Evolutionary conservation across 169 alveolate species (phyloP).

Genomic region (Toxoplasma gondii): DNA sequence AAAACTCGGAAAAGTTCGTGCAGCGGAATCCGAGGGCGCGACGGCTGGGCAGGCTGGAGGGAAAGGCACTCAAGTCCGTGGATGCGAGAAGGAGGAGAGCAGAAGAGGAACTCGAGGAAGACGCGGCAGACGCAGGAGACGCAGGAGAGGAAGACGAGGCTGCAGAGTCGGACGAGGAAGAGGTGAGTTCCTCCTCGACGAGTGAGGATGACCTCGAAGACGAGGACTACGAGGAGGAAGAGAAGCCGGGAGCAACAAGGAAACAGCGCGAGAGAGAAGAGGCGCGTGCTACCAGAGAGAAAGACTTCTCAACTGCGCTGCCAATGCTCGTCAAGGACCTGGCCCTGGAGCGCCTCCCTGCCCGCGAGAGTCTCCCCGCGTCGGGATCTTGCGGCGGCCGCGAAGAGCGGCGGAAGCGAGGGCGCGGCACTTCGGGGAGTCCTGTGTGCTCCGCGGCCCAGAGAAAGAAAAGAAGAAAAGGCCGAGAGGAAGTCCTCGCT

Average conservation of each 20-base stretch:
- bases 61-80: neutral
- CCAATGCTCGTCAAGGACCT: too few relatives aligned
- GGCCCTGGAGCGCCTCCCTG: neutral
- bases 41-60: neutral
- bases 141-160: neutral
- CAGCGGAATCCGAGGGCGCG: neutral
- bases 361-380: neutral
- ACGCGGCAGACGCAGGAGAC: neutral
- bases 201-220: neutral
- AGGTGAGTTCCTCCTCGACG: neutral
- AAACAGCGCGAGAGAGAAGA: neutral
- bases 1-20: neutral
- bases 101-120: neutral
- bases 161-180: neutral
- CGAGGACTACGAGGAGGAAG: neutral
- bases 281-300: too few relatives aligned
- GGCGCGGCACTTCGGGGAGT: neutral
- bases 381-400: too few relatives aligned
- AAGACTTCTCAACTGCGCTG: too few relatives aligned
- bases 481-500: neutral
- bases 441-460: neutral
- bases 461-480: too few relatives aligned
- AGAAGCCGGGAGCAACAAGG: neutral
- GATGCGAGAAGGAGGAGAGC: neutral
- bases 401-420: neutral